Percentiles rank a stretch among this genome's conserved stretches.
phyloP scores from a whole-genome alignment of 306 rosid genomes.

The Cucurbita pepo region DNA sequence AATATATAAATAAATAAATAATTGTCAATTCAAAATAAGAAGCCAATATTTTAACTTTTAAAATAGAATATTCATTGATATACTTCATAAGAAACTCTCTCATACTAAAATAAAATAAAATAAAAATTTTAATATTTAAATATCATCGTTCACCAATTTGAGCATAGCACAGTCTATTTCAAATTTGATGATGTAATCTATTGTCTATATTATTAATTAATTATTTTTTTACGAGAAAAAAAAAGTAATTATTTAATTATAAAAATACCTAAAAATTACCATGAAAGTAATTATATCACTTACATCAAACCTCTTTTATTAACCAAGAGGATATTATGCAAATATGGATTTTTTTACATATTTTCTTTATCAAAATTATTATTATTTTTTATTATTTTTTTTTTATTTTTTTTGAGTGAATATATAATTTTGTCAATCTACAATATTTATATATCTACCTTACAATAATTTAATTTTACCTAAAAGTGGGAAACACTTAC shows the following conservation, averaged over 20 bases:
- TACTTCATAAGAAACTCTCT: neutral
- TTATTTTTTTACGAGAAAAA: no score
- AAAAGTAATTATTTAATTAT: neutral
- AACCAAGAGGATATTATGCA: neutral
- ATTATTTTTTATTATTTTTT: no score
- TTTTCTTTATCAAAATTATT: neutral
- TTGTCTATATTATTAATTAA: no score
- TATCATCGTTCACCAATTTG: no score
- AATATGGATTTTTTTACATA: neutral
- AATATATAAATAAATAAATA: neutral
- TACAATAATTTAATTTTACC: neutral
- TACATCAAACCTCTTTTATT: neutral
- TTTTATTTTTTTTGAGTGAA: neutral
- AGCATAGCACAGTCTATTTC: no score
- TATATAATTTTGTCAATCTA: constrained; percentile 3
- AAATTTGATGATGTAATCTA: no score
- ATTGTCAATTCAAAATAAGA: neutral
- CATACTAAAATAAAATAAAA: no score
- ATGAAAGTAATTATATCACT: neutral
- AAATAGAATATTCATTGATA: neutral
- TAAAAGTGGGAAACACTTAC: neutral
- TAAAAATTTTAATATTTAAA: no score
- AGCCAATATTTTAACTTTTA: neutral
- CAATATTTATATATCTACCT: constrained; percentile 3
- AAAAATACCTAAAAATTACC: neutral